Base-by-base conservation (phyloP, 345 rosid genomes). In the Orychophragmus violaceus region DNA sequence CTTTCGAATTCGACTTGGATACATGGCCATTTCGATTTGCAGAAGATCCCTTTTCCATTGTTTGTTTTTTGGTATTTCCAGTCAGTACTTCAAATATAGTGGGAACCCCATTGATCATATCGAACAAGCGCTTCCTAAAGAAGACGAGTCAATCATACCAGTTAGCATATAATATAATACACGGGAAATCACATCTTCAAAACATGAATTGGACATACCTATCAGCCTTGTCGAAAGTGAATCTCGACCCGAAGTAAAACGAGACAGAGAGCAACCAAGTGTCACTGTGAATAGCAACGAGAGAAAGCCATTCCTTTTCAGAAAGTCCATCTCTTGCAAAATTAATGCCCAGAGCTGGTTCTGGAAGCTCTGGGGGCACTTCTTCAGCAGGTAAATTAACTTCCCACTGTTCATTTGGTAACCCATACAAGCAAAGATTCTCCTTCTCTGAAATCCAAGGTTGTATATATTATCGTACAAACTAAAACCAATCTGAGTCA, bases 291-390 rank as follows among this genome's bases (percentile, higher is more conserved):
- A 88, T 88, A 63, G 96, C 83, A 45, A 88, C 88, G 70, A 88
- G 77, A 48, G 90, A 80, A 59, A 88, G 71, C 96, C 96, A 88
- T 57, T 86, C 96, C 60, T 82, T 87, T 58, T 81, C 88, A 56
- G 80, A 81, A 83, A 89, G 85, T 17, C 90, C 96, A 63, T 89
- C 93, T 76, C 93, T 80, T 6, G 93, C 88, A 68, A 89, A 84
- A 76, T 89, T 89, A 64, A 88, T 88, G 17, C 96, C 96, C 12
- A 88, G 76, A 36, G 90, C 90, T 69, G 96, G 96, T 74, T 88
- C 93, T 5, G 96, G 96, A 14, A 88, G 77, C 84, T 88, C 96
- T 0, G 96, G 90, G 22, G 96, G 96, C 51, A 89, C 90, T 78
- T 88, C 91, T 75, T 86, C 91, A 71, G 87, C 90, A n/a, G 96